Conservation (phyloP, 2,329 filamentous ascomycete species). For the Diaporthe citri region DNA sequence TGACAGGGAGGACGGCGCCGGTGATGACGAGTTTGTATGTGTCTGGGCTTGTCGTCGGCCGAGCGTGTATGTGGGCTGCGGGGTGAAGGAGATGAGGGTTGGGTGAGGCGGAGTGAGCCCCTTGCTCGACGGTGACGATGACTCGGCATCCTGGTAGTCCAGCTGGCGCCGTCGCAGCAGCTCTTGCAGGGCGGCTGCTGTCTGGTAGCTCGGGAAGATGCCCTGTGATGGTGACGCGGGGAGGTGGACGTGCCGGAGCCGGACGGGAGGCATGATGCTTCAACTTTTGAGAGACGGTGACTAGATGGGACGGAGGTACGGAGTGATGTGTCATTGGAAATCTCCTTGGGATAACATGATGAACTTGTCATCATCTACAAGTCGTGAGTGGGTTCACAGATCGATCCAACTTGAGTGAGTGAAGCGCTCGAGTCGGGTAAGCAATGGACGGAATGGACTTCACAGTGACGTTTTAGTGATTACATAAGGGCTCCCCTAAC, state of each 20-base stretch:
- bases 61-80: constrained; percentile 87
- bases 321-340: background rate
- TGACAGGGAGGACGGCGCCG: constrained; percentile 56
- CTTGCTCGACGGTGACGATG: constrained; percentile 27
- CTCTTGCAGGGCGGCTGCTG: constrained; percentile 54
- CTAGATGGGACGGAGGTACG: background rate
- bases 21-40: constrained; percentile 44
- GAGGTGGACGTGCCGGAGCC: constrained; percentile 56
- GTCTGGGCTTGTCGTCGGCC: constrained; percentile 78
- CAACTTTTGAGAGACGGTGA: background rate
- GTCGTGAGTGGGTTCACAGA: background rate
- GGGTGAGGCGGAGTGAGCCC: constrained; percentile 67
- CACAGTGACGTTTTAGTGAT: background rate
- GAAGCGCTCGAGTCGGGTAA: background rate
- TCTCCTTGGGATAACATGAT: background rate
- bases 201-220: constrained; percentile 51
- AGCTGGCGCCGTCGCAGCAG: constrained; percentile 64
- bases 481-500: constrained; percentile 19
- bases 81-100: constrained; percentile 84
- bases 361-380: background rate
- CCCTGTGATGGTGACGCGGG: constrained; percentile 45
- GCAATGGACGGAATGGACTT: background rate
- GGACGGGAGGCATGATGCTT: constrained; percentile 31
- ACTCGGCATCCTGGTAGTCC: constrained; percentile 62
- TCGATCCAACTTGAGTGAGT: background rate